Percentiles rank a stretch among this genome's conserved stretches.
phyloP scores from a whole-genome alignment of 306 rosid genomes.

The Cucumis hystrix region DNA sequence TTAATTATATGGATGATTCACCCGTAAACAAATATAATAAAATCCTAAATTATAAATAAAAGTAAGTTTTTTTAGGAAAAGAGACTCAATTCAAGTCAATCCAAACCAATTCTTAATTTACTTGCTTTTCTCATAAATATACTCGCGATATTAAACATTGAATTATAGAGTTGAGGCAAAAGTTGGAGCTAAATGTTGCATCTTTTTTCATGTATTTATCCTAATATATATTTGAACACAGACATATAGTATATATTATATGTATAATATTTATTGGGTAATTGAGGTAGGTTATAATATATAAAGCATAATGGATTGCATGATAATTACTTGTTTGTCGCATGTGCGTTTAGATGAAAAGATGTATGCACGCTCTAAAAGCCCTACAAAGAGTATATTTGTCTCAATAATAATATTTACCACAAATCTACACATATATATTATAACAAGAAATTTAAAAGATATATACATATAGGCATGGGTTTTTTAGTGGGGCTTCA shows the following conservation, averaged over 20 bases:
- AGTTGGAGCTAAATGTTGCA: too few species aligned
- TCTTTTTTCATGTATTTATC: too few species aligned
- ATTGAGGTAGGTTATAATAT: background rate
- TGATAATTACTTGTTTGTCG: conserved; percentile 1
- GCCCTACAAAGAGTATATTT: conserved; percentile 4
- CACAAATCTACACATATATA: background rate
- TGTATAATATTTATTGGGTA: background rate
- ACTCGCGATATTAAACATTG: too few species aligned
- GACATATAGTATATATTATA: background rate
- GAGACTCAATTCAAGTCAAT: too few species aligned
- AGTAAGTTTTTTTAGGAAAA: too few species aligned
- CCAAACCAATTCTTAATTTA: too few species aligned
- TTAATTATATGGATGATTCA: too few species aligned
- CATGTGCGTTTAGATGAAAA: conserved; percentile 1
- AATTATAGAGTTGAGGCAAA: too few species aligned
- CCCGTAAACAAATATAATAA: too few species aligned
- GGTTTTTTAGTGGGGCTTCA: conserved; percentile 8
- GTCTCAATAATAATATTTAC: background rate
- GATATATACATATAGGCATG: background rate
- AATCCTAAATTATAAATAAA: too few species aligned
- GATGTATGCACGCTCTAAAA: conserved; percentile 8
- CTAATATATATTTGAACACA: too few species aligned
- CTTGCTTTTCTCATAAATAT: too few species aligned
- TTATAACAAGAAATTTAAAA: background rate
- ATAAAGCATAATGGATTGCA: background rate